phyloP scores from a whole-genome alignment of 805 yeast species.

The Lipomyces sp. region DNA sequence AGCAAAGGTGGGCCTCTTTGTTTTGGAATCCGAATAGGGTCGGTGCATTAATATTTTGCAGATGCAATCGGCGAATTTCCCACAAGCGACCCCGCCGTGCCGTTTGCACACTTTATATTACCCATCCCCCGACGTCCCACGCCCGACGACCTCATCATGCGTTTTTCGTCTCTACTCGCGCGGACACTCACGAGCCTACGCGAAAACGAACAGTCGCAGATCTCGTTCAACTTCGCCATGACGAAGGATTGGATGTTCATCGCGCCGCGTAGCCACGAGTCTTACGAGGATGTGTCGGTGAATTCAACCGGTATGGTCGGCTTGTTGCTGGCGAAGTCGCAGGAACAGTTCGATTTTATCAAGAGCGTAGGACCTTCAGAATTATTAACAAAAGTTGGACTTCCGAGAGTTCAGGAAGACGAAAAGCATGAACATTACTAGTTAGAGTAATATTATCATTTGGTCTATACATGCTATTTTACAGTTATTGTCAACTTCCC shows the following conservation, averaged over 20 bases:
- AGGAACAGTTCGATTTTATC: slow-evolving; percentile 46
- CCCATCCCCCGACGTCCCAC: slow-evolving; percentile 50
- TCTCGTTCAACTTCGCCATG: slow-evolving; percentile 78
- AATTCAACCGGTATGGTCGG: slow-evolving; percentile 84
- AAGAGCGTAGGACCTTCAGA: slow-evolving; percentile 46
- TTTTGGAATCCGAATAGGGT: background rate
- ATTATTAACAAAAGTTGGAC: slow-evolving; percentile 63
- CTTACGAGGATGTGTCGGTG: slow-evolving; percentile 55
- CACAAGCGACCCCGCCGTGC: slow-evolving; percentile 54
- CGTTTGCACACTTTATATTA: slow-evolving; percentile 81
- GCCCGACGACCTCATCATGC: slow-evolving; percentile 61
- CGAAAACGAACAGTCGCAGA: slow-evolving; percentile 33
- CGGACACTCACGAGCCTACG: slow-evolving; percentile 60
- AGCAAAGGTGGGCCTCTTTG: slow-evolving; percentile 9
- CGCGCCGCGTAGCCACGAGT: slow-evolving; percentile 71
- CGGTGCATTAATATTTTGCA: background rate
- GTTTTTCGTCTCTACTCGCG: slow-evolving; percentile 69
- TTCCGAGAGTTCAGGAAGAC: slow-evolving; percentile 41
- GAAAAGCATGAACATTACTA: slow-evolving; percentile 29
- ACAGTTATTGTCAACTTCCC: background rate
- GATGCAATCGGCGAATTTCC: slow-evolving; percentile 48
- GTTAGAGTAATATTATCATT: background rate
- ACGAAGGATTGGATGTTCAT: slow-evolving; percentile 80
- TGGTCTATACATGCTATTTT: background rate
- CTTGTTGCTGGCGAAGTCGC: slow-evolving; percentile 67